phyloP scores from a whole-genome alignment of 176 grass and related monocot genomes.

The barley (Hordeum vulgare) region MorexV3_pseudomolecules_assembly NC_058520.1:511555506-511556005 shows the following conservation, averaged over 20 bases:
- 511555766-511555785: background rate
- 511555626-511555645: conserved; percentile 68
- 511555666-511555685: conserved; percentile 88
- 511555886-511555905: background rate
- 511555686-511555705: conserved; percentile 96
- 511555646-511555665: conserved; percentile 96
- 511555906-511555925: background rate
- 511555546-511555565: background rate
- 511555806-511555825: background rate
- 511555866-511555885: background rate
- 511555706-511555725: background rate
- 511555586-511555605: conserved; percentile 15
- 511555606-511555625: conserved; percentile 92
- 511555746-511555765: background rate
- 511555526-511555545: background rate
- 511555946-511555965: background rate
- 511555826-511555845: background rate
- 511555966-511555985: background rate
- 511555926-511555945: background rate
- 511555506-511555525: conserved; percentile 24
- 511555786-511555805: background rate
- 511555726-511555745: background rate
- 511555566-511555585: background rate
- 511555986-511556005: background rate
- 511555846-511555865: background rate